phyloP scores from a whole-genome alignment of 768 basidiomycete species.

The Boletellus sp. region DNA sequence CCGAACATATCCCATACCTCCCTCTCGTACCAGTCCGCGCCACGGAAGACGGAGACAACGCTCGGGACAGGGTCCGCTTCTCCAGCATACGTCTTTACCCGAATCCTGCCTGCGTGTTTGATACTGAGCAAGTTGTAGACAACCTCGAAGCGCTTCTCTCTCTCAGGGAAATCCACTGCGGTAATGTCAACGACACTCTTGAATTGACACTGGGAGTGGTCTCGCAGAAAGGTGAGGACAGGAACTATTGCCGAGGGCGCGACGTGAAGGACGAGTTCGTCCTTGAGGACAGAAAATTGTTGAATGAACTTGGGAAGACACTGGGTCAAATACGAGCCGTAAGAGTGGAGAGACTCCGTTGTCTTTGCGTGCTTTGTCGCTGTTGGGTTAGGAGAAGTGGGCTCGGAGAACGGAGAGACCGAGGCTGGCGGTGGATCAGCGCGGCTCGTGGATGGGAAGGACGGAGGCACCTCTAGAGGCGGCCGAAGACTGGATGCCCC shows the following conservation, averaged over 20 bases:
- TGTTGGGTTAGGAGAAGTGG: constrained; percentile 85
- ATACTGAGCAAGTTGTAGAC: constrained; percentile 93
- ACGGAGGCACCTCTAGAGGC: constrained; percentile 43
- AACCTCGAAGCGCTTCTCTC: constrained; percentile 92
- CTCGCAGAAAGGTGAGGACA: constrained; percentile 87
- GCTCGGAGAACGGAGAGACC: constrained; percentile 79
- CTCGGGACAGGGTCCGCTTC: constrained; percentile 92
- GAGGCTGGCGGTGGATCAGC: constrained; percentile 44
- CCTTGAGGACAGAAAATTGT: constrained; percentile 95
- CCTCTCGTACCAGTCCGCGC: constrained; percentile 98
- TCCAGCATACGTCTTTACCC: constrained; percentile 96
- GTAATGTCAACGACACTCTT: constrained; percentile 91
- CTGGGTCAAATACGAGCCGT: constrained; percentile 89
- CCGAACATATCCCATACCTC: constrained; percentile 98
- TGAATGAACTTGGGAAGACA: constrained; percentile 97
- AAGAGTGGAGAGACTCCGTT: constrained; percentile 79
- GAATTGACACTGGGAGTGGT: constrained; percentile 94
- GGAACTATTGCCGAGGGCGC: constrained; percentile 79
- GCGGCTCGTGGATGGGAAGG: not conserved
- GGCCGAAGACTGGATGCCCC: constrained; percentile 47
- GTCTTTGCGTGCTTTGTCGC: constrained; percentile 66
- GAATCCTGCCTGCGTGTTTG: constrained; percentile 73
- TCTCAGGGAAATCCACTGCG: constrained; percentile 92
- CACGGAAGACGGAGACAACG: constrained; percentile 70
- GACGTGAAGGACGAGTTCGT: constrained; percentile 89